Conservation (phyloP, 2,329 filamentous ascomycete species). For the Rasamsonia emersonii region DNA sequence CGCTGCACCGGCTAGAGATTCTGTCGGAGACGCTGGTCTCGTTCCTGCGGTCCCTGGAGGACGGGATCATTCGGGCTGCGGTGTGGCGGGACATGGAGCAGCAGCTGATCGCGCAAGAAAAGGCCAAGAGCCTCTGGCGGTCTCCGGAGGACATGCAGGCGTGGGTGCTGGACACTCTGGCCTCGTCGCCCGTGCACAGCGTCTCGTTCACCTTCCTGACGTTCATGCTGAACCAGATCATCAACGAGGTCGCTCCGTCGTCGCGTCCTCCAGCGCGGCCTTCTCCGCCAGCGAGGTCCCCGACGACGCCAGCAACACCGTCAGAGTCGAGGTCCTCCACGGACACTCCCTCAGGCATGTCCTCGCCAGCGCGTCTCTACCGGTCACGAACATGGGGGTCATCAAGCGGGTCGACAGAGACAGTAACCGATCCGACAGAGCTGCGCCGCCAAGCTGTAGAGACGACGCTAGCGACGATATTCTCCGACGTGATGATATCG, state of each 20-base stretch:
- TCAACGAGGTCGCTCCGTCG: slow-evolving; percentile 45
- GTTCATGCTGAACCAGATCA: slow-evolving; percentile 59
- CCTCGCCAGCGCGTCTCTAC: slow-evolving; percentile 15
- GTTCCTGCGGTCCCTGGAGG: slow-evolving; percentile 66
- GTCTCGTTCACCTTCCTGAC: slow-evolving; percentile 85
- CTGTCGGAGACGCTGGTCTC: slow-evolving; percentile 62
- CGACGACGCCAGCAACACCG: slow-evolving; percentile 7
- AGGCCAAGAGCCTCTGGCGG: slow-evolving; percentile 38
- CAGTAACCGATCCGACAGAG: slow-evolving; percentile 35
- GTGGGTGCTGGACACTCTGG: slow-evolving; percentile 64
- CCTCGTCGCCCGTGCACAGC: slow-evolving; percentile 65
- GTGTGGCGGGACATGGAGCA: slow-evolving; percentile 65
- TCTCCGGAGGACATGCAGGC: slow-evolving; percentile 49
- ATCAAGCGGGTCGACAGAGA: slow-evolving; percentile 22
- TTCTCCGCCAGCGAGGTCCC: slow-evolving; percentile 8
- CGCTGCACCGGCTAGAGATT: slow-evolving; percentile 63
- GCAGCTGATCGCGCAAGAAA: slow-evolving; percentile 43
- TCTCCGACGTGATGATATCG: slow-evolving; percentile 57
- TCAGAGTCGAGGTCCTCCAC: slow-evolving; percentile 2
- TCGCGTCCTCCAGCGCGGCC: slow-evolving; percentile 13
- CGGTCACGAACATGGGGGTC: slow-evolving; percentile 17
- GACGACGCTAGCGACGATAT: slow-evolving; percentile 55
- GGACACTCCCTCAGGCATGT: slow-evolving; percentile 6
- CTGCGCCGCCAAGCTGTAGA: slow-evolving; percentile 53
- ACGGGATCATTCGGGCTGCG: slow-evolving; percentile 64